Evolutionary conservation across 2,329 filamentous ascomycete genomes (phyloP).

Genomic region (Chaetomiaceae sp.): DNA sequence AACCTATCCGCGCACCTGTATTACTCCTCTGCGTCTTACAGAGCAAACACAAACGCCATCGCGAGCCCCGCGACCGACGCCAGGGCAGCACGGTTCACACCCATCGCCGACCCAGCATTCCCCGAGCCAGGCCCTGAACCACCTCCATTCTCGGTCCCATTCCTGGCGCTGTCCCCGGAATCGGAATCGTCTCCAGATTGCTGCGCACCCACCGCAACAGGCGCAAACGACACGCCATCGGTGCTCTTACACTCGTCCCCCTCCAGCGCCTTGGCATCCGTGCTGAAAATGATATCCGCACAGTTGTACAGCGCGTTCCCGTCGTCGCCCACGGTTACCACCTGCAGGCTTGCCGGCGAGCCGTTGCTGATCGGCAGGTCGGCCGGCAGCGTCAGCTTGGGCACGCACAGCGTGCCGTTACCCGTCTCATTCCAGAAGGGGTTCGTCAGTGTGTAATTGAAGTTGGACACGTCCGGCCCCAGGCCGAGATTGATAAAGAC

Average conservation of each 20-base stretch:
- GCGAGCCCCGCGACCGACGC: constrained; percentile 37
- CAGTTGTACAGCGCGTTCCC: constrained; percentile 67
- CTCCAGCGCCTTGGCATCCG: constrained; percentile 42
- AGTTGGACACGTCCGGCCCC: constrained; percentile 50
- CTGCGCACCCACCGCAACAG: constrained; percentile 30
- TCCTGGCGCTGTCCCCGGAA: constrained; percentile 19
- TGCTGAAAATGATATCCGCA: constrained; percentile 66
- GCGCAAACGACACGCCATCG: constrained; percentile 45
- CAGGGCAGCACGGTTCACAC: constrained; percentile 30
- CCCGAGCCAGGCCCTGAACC: neutral
- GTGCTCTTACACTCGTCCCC: constrained; percentile 54
- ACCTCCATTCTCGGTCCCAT: constrained; percentile 10
- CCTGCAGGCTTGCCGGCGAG: constrained; percentile 62
- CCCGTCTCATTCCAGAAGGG: constrained; percentile 55
- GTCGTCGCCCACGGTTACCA: constrained; percentile 58
- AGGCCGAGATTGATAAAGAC: constrained; percentile 52
- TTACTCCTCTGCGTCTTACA: too few relatives aligned
- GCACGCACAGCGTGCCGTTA: constrained; percentile 63
- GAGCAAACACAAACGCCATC: constrained; percentile 35
- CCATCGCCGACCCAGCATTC: constrained; percentile 19
- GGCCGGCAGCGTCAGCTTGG: constrained; percentile 51
- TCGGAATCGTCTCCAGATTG: neutral
- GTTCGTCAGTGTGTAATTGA: constrained; percentile 64
- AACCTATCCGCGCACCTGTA: too few relatives aligned
- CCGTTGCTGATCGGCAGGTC: constrained; percentile 53